Conservation (phyloP, 1,139 yeast species). For the Suhomyces anneliseae region DNA sequence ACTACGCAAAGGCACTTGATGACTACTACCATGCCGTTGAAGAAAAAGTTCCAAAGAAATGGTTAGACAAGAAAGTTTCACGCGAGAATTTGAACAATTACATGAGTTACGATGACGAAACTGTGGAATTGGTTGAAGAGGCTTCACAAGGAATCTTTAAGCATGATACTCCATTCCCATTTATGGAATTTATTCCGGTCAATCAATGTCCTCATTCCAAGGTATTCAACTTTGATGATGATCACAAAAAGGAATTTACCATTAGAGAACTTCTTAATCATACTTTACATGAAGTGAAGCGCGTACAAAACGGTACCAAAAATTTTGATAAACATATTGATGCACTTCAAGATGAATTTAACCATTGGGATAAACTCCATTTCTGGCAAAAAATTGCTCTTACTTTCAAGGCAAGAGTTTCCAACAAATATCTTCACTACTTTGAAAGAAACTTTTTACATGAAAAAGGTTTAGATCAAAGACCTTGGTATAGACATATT, state of each 20-base stretch:
- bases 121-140: conserved; percentile 21
- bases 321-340: conserved; percentile 39
- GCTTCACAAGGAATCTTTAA: conserved; percentile 24
- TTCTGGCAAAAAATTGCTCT: conserved; percentile 46
- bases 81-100: conserved; percentile 20
- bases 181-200: conserved; percentile 24
- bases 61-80: conserved; percentile 16
- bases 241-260: conserved; percentile 21
- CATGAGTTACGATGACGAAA: conserved; percentile 20
- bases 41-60: conserved; percentile 29
- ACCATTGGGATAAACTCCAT: conserved; percentile 32
- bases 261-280: conserved; percentile 29
- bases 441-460: conserved; percentile 69
- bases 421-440: conserved; percentile 47
- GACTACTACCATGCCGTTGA: conserved; percentile 31
- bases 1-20: conserved; percentile 36
- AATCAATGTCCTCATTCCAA: conserved; percentile 20
- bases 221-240: conserved; percentile 11
- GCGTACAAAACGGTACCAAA: conserved; percentile 26
- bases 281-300: conserved; percentile 27
- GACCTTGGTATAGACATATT: conserved; percentile 87
- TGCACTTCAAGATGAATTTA: conserved; percentile 36
- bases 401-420: conserved; percentile 31
- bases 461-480: conserved; percentile 58
- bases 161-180: conserved; percentile 18